These are phyloP conservation scores for Ustilago lituana DNA, from an alignment of 1,284 basidiomycete species.

Conservation along the genomic window DNA sequence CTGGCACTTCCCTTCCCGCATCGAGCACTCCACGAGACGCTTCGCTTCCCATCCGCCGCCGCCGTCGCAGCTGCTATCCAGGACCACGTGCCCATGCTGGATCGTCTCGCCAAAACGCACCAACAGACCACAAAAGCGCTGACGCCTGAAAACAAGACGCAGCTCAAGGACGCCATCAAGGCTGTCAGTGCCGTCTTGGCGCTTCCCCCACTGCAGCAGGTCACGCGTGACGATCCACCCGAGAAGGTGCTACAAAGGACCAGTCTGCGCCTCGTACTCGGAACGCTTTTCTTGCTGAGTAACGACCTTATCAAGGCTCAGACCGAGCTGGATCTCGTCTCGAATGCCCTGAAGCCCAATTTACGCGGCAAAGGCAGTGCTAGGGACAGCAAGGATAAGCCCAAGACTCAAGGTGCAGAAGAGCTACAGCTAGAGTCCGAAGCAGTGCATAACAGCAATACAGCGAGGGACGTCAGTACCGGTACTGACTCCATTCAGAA, in stretches of 20 bases:
- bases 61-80: constrained; percentile 12
- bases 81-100: constrained; percentile 28
- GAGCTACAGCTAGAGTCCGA: too few species aligned
- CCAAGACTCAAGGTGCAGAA: background rate
- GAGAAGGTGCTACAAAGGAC: constrained; percentile 9
- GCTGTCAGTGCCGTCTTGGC: constrained; percentile 34
- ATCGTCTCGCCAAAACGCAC: constrained; percentile 18
- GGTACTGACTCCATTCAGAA: too few species aligned
- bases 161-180: constrained; percentile 24
- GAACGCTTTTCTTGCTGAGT: constrained; percentile 19
- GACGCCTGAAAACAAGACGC: constrained; percentile 23
- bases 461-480: too few species aligned
- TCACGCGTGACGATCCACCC: constrained; percentile 2
- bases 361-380: background rate
- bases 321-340: constrained; percentile 33
- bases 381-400: background rate
- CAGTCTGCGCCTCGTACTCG: constrained; percentile 29
- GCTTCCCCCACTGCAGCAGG: constrained; percentile 23
- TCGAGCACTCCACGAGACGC: constrained; percentile 25
- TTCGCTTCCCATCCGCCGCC: constrained; percentile 22
- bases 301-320: constrained; percentile 28
- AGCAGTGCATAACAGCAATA: too few species aligned
- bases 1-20: constrained; percentile 41
- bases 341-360: constrained; percentile 29
- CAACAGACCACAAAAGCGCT: constrained; percentile 16